phyloP scores from a whole-genome alignment of 2,329 filamentous ascomycete species.

The Venturia carpophila region DNA sequence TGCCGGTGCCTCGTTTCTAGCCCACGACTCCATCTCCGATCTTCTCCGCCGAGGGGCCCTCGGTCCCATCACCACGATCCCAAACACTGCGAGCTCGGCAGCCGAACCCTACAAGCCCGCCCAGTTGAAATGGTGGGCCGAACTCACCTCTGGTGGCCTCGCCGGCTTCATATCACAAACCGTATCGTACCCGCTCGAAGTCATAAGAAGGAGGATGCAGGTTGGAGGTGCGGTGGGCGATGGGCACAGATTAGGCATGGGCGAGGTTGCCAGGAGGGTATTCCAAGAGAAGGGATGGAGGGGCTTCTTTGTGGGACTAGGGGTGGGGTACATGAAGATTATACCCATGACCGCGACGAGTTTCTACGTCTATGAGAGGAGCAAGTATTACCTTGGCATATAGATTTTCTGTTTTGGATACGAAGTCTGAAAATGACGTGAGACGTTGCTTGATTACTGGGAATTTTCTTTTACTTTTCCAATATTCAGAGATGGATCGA shows the following conservation, averaged over 20 bases:
- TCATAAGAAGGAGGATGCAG: constrained; percentile 89
- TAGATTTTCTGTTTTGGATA: constrained; percentile 20
- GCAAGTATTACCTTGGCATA: constrained; percentile 50
- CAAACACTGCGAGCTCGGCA: constrained; percentile 41
- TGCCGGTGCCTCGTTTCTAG: constrained; percentile 89
- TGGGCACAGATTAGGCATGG: constrained; percentile 67
- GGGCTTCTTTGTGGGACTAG: constrained; percentile 88
- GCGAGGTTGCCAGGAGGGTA: constrained; percentile 70
- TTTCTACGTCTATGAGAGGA: constrained; percentile 60
- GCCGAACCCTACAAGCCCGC: constrained; percentile 49
- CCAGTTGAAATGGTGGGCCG: constrained; percentile 75
- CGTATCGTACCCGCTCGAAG: constrained; percentile 85
- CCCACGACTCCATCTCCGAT: constrained; percentile 85
- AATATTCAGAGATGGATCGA: not conserved
- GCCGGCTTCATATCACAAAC: constrained; percentile 89
- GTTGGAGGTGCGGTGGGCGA: constrained; percentile 92
- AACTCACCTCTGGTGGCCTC: constrained; percentile 74
- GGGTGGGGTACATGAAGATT: constrained; percentile 92
- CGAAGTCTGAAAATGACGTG: too few relatives aligned
- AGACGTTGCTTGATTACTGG: not conserved
- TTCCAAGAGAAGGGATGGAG: constrained; percentile 64
- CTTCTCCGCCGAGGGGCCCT: constrained; percentile 63
- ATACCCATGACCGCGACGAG: constrained; percentile 76
- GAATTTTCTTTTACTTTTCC: not conserved
- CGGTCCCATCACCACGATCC: constrained; percentile 66